Conservation (phyloP, 257 asterid species). For the Solanum ossicruentum region DNA sequence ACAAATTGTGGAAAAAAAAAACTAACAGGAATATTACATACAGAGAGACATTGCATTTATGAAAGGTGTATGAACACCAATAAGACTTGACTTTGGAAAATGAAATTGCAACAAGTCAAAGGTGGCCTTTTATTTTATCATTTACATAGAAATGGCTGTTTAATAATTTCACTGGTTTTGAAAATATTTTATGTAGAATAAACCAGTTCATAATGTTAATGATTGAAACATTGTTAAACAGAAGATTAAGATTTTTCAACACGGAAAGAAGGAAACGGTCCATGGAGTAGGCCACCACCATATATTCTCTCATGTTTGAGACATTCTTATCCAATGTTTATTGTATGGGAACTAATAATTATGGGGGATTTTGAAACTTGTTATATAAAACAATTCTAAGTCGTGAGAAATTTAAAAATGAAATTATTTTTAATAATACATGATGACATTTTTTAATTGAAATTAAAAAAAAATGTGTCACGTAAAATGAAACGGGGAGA, state of each 20-base stretch:
- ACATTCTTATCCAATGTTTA: conserved; percentile 4
- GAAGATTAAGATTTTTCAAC: conserved; percentile 7
- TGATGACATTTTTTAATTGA: no score
- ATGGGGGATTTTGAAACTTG: neutral
- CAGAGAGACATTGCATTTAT: neutral
- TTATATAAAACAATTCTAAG: no score
- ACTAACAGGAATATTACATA: neutral
- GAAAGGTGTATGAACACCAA: conserved; percentile 21
- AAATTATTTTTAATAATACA: no score
- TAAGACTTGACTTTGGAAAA: neutral
- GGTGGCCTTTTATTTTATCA: conserved; percentile 1
- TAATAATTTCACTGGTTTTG: neutral
- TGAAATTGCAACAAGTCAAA: conserved; percentile 18
- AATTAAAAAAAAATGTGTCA: no score
- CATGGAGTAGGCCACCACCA: conserved; percentile 15
- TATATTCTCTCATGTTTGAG: conserved; percentile 3
- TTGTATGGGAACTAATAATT: conserved; percentile 13
- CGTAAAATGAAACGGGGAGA: no score
- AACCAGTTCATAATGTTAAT: conserved; percentile 1
- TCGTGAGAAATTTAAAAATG: no score
- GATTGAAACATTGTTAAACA: neutral
- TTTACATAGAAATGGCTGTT: conserved; percentile 5
- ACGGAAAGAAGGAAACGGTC: conserved; percentile 8
- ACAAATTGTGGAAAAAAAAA: neutral
- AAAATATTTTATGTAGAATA: neutral